Evolutionary conservation across 2,329 filamentous ascomycete species (phyloP), one percentile per base, ranked within the genome.

Genomic region (Emergomyces orientalis): DNA sequence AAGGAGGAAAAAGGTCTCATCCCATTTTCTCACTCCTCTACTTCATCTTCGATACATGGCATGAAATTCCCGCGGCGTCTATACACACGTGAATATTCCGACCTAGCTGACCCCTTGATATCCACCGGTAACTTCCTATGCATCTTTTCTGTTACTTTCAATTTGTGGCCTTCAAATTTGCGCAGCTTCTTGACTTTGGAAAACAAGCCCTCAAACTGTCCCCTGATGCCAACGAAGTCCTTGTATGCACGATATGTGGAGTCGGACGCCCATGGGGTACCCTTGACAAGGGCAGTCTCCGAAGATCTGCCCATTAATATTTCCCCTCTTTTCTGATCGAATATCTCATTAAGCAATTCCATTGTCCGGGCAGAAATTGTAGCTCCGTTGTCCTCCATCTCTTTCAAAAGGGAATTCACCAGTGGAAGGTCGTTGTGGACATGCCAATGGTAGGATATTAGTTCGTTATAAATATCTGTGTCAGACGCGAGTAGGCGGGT

Each of bases 381-480:
- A 56, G 79, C 68, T 4, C 77, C 78, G 5, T 70, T 72, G n/a
- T 73, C 67, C 58, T 78, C 72, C 78, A 80, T 80, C 56, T 80
- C 77, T 30, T 68, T 67, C 11, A 79, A 67, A 11, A 79, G 69
- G 1, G 71, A 67, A 2, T 77, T 68, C 37, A 80, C 73, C 19
- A 70, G 73, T 6, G 73, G 71, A 1, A 80, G 67, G 54, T 79
- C 75, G 7, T 73, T 73, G 59, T 75, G 75, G 5, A 74, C 73
- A 47, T 70, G 68, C 78, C 78, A 80, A 63, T 74, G 71, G 63
- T 77, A 75, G 47, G 71, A 70, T 37, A 80, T 72, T 64, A 79
- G 67, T 51, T 78, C 77, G 64, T 79, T 78, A 68, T 76, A 80
- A 27, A 80, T 72, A 1, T 70, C 70, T 0, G 72, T 71, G 8